Evolutionary conservation across 441 rosid genomes (phyloP).

Genomic region (Eutrema salsugineum): DNA sequence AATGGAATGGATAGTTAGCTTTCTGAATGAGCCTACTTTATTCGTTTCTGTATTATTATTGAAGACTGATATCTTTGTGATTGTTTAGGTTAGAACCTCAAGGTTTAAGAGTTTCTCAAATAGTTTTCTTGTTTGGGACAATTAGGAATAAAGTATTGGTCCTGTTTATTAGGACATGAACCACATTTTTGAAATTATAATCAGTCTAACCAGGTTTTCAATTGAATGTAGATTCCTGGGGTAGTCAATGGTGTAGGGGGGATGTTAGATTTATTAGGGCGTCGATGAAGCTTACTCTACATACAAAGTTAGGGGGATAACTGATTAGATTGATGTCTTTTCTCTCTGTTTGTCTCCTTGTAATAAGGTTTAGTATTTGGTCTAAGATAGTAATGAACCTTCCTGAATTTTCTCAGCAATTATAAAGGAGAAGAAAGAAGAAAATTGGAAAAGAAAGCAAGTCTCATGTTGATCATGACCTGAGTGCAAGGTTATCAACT

Average conservation of each 20-base stretch:
- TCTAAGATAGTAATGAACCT: constrained; percentile 24
- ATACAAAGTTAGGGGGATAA: neutral
- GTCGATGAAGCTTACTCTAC: neutral
- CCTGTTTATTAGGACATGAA: neutral
- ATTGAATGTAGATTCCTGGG: neutral
- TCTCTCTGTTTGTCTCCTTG: neutral
- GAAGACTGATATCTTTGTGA: too few relatives aligned
- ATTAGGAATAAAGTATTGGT: neutral
- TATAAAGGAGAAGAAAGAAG: constrained; percentile 44
- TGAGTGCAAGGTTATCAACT: constrained; percentile 33
- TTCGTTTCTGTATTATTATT: too few relatives aligned
- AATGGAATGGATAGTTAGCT: too few relatives aligned
- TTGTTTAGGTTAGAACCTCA: too few relatives aligned
- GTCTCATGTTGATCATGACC: constrained; percentile 40
- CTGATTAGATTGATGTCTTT: neutral
- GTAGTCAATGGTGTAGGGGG: neutral
- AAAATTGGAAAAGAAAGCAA: constrained; percentile 35
- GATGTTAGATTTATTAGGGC: too few relatives aligned
- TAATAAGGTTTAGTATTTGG: constrained; percentile 13
- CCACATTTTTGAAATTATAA: neutral
- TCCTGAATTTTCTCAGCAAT: constrained; percentile 45
- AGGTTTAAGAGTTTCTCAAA: too few relatives aligned
- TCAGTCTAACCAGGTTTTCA: neutral
- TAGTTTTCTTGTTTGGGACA: too few relatives aligned
- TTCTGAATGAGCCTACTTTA: too few relatives aligned